phyloP scores from a whole-genome alignment of 73 alveolate species.

The Stentor coeruleus region DNA sequence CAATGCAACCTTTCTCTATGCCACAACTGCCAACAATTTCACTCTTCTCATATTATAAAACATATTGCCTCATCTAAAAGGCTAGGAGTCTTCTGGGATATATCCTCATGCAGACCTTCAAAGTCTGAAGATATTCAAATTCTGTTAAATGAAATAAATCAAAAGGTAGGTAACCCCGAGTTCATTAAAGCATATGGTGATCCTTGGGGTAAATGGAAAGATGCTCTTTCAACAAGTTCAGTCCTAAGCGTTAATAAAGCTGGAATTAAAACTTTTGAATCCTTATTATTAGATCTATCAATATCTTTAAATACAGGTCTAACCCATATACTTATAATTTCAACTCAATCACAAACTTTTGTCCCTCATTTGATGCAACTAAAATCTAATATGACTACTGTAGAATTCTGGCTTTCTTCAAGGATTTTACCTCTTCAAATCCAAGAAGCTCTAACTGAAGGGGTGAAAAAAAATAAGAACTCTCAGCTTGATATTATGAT shows the following conservation, averaged over 20 bases:
- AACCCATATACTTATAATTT: not conserved
- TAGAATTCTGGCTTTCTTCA: not conserved
- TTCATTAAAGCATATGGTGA: constrained; percentile 21
- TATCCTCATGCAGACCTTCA: constrained; percentile 13
- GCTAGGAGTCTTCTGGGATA: constrained; percentile 21
- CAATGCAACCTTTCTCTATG: not conserved
- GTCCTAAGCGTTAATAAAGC: not conserved
- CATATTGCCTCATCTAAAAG: not conserved
- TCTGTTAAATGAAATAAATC: not conserved
- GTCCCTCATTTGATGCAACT: constrained; percentile 18
- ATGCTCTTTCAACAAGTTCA: not conserved
- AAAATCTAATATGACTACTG: not conserved
- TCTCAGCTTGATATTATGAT: not conserved
- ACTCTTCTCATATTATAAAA: not conserved
- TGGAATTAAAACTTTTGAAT: not conserved
- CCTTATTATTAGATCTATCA: not conserved
- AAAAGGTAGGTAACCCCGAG: constrained; percentile 7
- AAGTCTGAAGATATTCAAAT: not conserved
- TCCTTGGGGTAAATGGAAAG: constrained; percentile 23
- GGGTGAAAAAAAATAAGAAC: not conserved
- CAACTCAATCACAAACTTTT: not conserved
- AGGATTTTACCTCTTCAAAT: not conserved
- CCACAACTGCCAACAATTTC: not conserved
- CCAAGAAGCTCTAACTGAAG: not conserved
- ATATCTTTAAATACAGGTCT: not conserved